Conservation (phyloP, 148 eudicot genomes). For the Rhododendron molle region DNA sequence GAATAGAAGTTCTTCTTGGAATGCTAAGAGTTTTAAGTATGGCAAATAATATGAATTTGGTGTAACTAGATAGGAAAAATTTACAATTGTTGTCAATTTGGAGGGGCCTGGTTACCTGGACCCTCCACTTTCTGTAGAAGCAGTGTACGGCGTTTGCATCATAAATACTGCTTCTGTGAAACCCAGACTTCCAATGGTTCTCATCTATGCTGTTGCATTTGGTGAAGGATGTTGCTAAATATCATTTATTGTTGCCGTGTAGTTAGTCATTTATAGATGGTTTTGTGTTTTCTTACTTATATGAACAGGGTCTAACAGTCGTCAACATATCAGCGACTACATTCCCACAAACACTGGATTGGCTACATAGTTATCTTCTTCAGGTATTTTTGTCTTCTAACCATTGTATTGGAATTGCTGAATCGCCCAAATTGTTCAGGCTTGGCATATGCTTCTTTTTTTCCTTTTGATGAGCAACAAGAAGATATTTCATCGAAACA, state of each 20-base stretch:
- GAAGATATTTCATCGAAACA: background rate
- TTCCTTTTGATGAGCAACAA: background rate
- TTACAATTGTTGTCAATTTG: background rate
- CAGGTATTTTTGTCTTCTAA: conserved; percentile 46
- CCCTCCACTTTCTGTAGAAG: background rate
- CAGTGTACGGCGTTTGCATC: background rate
- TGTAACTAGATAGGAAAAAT: background rate
- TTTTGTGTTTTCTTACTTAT: background rate
- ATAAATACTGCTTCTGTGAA: background rate
- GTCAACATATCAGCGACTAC: conserved; percentile 92
- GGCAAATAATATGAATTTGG: background rate
- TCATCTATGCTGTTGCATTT: background rate
- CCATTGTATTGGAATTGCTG: background rate
- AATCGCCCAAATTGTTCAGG: background rate
- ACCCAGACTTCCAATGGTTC: background rate
- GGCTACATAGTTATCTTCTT: conserved; percentile 90
- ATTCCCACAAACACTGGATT: conserved; percentile 92
- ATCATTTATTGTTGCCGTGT: background rate
- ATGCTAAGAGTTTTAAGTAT: background rate
- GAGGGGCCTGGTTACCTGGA: background rate
- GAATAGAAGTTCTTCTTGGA: background rate
- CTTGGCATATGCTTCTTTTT: background rate
- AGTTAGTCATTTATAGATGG: background rate
- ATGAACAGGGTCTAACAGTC: conserved; percentile 72
- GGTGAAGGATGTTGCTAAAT: background rate